Conservation (phyloP, 768 basidiomycete species). For the Termitomyces sp. region DNA sequence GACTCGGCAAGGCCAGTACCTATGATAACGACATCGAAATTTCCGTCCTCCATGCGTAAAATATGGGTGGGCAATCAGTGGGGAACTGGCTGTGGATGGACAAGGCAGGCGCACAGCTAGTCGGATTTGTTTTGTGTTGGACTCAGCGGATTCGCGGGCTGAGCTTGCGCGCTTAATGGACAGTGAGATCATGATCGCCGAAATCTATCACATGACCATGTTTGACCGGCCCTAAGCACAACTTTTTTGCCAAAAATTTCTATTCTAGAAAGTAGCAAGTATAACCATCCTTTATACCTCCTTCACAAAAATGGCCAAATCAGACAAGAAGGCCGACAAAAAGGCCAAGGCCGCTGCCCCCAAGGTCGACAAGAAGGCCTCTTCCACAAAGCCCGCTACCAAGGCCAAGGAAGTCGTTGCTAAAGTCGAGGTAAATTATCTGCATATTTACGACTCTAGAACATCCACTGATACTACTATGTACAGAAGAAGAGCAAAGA, state of each 20-base stretch:
- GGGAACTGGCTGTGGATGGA: not conserved
- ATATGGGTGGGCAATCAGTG: not conserved
- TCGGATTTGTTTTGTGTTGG: too few species aligned
- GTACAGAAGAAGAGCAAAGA: constrained; percentile 24
- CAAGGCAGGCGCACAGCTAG: not conserved
- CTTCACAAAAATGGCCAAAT: constrained; percentile 41
- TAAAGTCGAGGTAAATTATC: constrained; percentile 33
- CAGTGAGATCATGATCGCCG: constrained; percentile 1
- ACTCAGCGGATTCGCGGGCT: not conserved
- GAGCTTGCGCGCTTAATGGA: too few species aligned
- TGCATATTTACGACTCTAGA: constrained; percentile 1
- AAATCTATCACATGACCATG: constrained; percentile 12
- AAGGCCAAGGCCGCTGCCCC: constrained; percentile 29
- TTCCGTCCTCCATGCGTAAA: constrained; percentile 34
- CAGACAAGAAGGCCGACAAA: constrained; percentile 47
- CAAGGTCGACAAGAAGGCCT: constrained; percentile 37
- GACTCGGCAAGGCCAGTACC: constrained; percentile 86
- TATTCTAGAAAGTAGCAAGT: constrained; percentile 16
- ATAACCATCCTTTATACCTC: constrained; percentile 16
- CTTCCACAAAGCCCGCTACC: constrained; percentile 25
- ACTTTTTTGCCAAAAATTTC: constrained; percentile 27
- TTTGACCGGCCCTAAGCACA: constrained; percentile 34
- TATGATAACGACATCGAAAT: constrained; percentile 67
- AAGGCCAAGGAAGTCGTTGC: constrained; percentile 43
- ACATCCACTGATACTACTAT: not conserved